Percentiles rank a stretch among this genome's conserved stretches.
Conservation (phyloP, 2,329 filamentous ascomycete genomes). For the Byssochlamys sp. region DNA sequence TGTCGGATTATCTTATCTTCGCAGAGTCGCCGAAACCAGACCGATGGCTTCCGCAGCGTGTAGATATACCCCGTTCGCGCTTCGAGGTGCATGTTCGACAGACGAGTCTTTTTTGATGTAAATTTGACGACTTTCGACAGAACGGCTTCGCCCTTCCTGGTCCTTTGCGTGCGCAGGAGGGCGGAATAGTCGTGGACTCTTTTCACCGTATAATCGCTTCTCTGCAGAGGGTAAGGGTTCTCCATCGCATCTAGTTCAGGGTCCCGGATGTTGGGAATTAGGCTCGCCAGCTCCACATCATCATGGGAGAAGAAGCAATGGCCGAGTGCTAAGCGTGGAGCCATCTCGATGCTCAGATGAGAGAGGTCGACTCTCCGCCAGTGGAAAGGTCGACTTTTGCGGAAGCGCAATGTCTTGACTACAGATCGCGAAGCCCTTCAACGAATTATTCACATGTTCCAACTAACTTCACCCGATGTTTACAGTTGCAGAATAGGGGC, state of each 20-base stretch:
- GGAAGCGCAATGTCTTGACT: background rate
- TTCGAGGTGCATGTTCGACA: background rate
- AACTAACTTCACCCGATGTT: background rate
- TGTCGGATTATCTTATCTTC: background rate
- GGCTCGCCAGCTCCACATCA: conserved; percentile 1
- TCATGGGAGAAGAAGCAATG: conserved; percentile 1
- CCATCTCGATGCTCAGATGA: background rate
- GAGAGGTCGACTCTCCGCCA: background rate
- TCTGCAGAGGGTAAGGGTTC: background rate
- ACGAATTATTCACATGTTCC: background rate
- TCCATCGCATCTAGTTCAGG: conserved; percentile 1
- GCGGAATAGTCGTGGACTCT: background rate
- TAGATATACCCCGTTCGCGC: background rate
- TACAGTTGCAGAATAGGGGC: background rate
- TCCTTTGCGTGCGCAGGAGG: background rate
- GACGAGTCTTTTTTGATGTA: background rate
- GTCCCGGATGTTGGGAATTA: conserved; percentile 1
- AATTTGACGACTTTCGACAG: background rate
- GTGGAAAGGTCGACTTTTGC: background rate
- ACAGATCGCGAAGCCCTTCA: background rate
- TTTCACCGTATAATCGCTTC: background rate
- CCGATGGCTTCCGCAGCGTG: background rate
- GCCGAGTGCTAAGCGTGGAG: background rate
- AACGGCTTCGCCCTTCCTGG: background rate
- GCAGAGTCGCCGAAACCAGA: background rate